Base-by-base conservation (phyloP, 2,329 filamentous ascomycete species). In the Anthostomella pinea region DNA sequence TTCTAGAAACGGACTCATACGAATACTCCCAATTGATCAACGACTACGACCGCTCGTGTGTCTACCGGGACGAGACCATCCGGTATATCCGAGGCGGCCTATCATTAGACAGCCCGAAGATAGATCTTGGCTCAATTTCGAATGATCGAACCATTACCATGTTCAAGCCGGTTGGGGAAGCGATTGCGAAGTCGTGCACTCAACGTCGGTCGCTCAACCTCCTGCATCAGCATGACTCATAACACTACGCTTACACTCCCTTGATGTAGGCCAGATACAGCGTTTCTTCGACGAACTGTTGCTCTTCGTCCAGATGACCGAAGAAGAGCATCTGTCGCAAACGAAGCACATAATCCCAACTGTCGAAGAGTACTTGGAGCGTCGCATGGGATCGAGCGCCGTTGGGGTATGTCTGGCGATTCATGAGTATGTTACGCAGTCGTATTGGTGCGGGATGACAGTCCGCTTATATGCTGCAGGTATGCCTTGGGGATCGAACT, bases 1-100 rank as follows among this genome's bases (percentile, higher is more conserved):
- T 37, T 16, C 5, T 30, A 48, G 45, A 48, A 31, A 43, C 32
- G 8, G 45, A 45, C 18, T 45, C 45, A 3, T 4, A 2, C 11
- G 39, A 48, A n/a, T 37, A 27, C 30, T 45, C 45, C n/a, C 17
- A 30, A 3, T 29, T 46, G 4, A 19, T 41, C n/a, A 16, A 35
- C n/a, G 37, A 42, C 16, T 42, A 31, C 22, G 25, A 17, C 5
- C 15, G 25, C 18, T 35, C 38, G 14, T 34, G 33, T 3, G 9
- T 8, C 2, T 46, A 44, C 29, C 33, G 43, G 23, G 26, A 38
- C 15, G 34, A 22, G 13, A 49, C 46, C 1, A 20, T 40, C 10
- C 17, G 35, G 5, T 46, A 44, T 13, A 1, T 46, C 8, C 22
- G 21, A 23, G 25, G 28, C 15, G 36, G 33, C 17, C 18, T 49